Evolutionary conservation across 176 grass and related monocot genomes (phyloP), one percentile per base, ranked within the genome.

Genomic region (Thalia dealbata): DNA sequence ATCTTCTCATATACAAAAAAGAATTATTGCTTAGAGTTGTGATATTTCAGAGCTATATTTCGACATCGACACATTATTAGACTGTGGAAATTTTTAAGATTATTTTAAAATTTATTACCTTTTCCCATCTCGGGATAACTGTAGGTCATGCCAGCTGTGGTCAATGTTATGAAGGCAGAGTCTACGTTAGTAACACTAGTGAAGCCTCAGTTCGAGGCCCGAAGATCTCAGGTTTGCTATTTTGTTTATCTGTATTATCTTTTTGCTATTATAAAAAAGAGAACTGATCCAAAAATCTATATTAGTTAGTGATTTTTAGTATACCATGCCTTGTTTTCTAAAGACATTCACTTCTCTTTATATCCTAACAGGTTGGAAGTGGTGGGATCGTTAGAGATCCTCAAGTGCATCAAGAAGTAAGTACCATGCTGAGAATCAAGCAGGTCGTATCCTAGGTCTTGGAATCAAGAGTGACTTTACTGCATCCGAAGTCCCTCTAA

Each of bases 171-270:
- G 93, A 92, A 97, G 76, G 26, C 23, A 5, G 85, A 92, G 50
- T 97, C 89, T 25, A 92, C 52, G 52, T 72, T 97, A 81, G 71
- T 97, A 78, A 92, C 89, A 55, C 86, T 97, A 73, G 78, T 97
- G 61, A 97, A 97, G 64, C 93, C 93, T 81, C 93, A 97, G 16
- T 97, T 96, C 48, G 93, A 96, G 82, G 89, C 93, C 45, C 87
- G 82, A 72, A 84, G 82, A 64, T 78, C 82, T 74, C 89, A 97
- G 89, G 93, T 96, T 72, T 76, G 23, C 24, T 67, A 69, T 30
- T 69, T 30, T 72, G 14, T 72, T 72, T 28, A 28, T 54, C 64
- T 28, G 18, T 64, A 23, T 19, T 69, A 11, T 76, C n/a, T 64
- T 77, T n/a, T n/a, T n/a, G n/a, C n/a, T n/a, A n/a, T n/a, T n/a